Base-by-base conservation (phyloP, 805 yeast species). In the Nakazawaea molendinolei region DNA sequence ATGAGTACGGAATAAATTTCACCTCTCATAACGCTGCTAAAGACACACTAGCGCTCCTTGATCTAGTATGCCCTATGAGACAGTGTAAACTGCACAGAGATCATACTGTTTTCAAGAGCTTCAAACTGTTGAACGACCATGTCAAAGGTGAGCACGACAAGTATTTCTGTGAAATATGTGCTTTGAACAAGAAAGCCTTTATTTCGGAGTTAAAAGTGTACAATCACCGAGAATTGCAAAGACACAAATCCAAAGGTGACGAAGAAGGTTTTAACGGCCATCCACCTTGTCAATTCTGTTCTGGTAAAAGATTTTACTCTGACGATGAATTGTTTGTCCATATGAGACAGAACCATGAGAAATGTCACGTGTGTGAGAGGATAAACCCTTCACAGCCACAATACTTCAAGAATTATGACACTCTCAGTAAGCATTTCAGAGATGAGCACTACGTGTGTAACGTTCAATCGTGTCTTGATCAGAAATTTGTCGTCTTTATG, bases 401-500 rank as follows among this genome's bases (percentile, higher is more conserved):
- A 46, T 87, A 84, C 58, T 92, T 81, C 60, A 69, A 69, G 45
- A 72, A 89, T 55, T 90, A 90, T 52, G 81, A 81, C 30, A 65
- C 75, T 26, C 65, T 92, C 38, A 82, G 76, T 47, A 62, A 64
- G 12, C 99, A 92, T 63, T 92, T 92, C 58, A 67, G 63, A 46
- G 55, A 52, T 4, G 76, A 69, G 28, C 99, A 92, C 57, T 86
- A 65, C 56, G 76, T 77, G 12, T 92, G 99, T 60, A 67, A 71
- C 22, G 81, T 83, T 14, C 84, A 74, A 32, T 50, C 71, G 9
- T 92, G 99, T 60, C 58, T 89, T 32, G 97, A 89, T 38, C 78
- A 83, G 56, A 84, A 85, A 53, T 90, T 92, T 60, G 92, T 92
- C 16, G 98, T 90, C 1, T 92, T 92, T 53, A 72, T 79, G 16